These are phyloP conservation scores for Suillus plorans DNA, from an alignment of 768 basidiomycete species.

Conservation along the genomic window DNA sequence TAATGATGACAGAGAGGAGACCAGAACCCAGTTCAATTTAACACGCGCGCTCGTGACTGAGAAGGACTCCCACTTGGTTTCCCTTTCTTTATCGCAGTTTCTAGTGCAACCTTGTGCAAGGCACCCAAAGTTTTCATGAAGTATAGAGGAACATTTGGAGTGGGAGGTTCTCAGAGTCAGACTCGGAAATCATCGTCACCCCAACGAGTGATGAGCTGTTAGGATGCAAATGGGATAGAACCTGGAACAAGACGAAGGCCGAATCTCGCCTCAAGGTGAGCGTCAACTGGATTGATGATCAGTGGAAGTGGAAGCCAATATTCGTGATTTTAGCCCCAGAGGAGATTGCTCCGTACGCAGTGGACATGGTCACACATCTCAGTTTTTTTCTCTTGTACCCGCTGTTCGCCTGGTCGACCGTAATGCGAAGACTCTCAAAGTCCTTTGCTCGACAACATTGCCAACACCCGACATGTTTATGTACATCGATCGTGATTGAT, in stretches of 20 bases:
- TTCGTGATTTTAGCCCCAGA: slow-evolving; percentile 5
- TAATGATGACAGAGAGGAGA: too few species aligned
- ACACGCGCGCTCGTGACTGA: too few species aligned
- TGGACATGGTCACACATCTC: slow-evolving; percentile 13
- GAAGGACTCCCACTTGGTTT: slow-evolving; percentile 9
- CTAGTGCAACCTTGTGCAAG: slow-evolving; percentile 16
- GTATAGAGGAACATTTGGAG: slow-evolving; percentile 2
- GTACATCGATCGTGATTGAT: slow-evolving; percentile 25
- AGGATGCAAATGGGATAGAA: slow-evolving; percentile 15
- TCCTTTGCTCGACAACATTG: slow-evolving; percentile 17
- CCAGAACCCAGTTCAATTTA: neutral
- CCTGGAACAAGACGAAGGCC: slow-evolving; percentile 12
- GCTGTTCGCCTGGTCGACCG: slow-evolving; percentile 16
- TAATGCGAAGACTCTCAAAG: slow-evolving; percentile 16
- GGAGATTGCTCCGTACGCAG: slow-evolving; percentile 12
- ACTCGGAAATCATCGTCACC: slow-evolving; percentile 12
- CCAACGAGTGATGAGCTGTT: neutral
- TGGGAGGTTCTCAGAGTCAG: neutral
- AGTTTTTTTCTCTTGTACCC: slow-evolving; percentile 15
- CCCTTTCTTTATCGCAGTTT: slow-evolving; percentile 12
- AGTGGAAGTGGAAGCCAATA: neutral
- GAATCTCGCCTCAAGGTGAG: slow-evolving; percentile 6
- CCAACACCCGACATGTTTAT: slow-evolving; percentile 19
- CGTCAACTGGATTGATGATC: neutral
- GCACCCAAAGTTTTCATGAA: slow-evolving; percentile 11